Base-by-base conservation (phyloP, 495 filamentous ascomycete genomes). In the Hyphodiscus hymeniophilus region DNA sequence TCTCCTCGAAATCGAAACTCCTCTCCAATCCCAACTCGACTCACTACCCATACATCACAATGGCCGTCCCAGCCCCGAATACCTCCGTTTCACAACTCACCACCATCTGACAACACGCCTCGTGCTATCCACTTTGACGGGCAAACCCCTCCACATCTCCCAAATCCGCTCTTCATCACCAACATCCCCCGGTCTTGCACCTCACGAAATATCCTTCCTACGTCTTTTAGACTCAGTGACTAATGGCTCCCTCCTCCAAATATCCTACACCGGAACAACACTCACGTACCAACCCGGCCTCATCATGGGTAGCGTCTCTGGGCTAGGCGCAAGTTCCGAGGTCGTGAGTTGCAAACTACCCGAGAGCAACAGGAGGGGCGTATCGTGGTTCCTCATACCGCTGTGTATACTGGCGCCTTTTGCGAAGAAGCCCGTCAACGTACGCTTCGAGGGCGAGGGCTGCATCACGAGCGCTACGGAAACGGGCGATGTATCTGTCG, bases 141-240 rank as follows among this genome's bases (percentile, higher is more conserved):
- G 94, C 50, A 79, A 82, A 20, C 80, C 91, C 5, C 66, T 99
- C 30, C 88, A 89, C 63, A 86, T 99, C 61, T 91, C 90, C 28
- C 82, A 90, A 63, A 97, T 99, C 67, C 87, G 94, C 48, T 73
- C 87, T 24, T 81, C 82, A 31, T 95, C 88, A 22, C 76, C 82
- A 39, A 88, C 84, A 13, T 76, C 83, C 54, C 88, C 92, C 5
- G 94, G 94, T 56, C 84, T 99, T 38, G 79, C 85, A 42, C 80
- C 87, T 39, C 85, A 94, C 70, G 94, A 99, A 69, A 80, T 96
- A 59, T 95, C 91, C 28, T 87, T 99, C 67, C 76, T 99, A 15
- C 92, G 94, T 42, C 83, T 99, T 7, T 81, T 99, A 55, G 92
- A 97, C 62, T 72, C 84, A 44, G 73, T 99, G 56, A 97, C 94